A percentile compares a stretch with the other conserved stretches of the same genome.
phyloP scores from a whole-genome alignment of 176 grass and related monocot genomes.

The Aegilops tauschii region DNA sequence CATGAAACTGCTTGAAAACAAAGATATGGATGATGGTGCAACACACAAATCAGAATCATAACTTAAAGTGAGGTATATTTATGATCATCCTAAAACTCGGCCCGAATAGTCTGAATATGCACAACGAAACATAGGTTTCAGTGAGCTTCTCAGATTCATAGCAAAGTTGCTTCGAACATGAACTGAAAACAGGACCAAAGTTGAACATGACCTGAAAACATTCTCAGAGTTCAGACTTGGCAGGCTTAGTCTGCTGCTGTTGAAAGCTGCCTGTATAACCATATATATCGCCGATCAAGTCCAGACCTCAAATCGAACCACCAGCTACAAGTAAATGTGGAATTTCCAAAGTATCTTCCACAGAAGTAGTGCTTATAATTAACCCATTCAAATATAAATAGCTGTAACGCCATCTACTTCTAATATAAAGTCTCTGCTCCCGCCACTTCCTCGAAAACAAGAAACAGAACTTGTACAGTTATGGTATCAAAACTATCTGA shows the following conservation, averaged over 20 bases:
- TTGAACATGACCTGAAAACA: background rate
- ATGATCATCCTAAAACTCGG: background rate
- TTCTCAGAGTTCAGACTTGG: background rate
- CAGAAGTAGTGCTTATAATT: background rate
- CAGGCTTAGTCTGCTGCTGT: background rate
- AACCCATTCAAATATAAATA: background rate
- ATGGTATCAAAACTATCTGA: background rate
- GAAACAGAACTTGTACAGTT: background rate
- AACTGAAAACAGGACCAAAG: background rate
- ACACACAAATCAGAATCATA: background rate
- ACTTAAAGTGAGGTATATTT: background rate
- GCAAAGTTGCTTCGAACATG: background rate
- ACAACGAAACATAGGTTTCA: background rate
- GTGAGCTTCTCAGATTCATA: background rate
- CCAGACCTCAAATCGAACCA: background rate
- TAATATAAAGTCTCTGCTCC: background rate
- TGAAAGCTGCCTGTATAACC: background rate
- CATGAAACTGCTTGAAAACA: too few species aligned
- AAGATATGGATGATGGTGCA: background rate
- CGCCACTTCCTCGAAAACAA: background rate
- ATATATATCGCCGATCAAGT: background rate
- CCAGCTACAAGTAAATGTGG: background rate
- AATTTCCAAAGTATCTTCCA: background rate
- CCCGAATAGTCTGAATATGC: background rate
- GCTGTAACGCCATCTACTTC: background rate